Base-by-base conservation (phyloP, 345 rosid species). In the Melaleuca alternifolia region DNA sequence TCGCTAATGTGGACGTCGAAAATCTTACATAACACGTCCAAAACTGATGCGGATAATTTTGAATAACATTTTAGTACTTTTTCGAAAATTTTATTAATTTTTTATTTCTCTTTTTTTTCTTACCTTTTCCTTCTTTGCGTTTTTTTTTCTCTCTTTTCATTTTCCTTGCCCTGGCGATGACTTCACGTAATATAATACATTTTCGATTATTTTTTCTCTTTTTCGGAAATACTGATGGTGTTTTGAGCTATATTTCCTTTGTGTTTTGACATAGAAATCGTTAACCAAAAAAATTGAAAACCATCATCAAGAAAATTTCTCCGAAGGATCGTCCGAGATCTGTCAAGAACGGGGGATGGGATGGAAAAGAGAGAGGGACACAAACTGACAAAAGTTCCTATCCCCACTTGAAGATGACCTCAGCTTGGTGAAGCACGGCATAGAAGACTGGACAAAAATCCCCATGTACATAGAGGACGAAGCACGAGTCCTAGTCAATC, bases 341-440 rank as follows among this genome's bases (percentile, higher is more conserved):
- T 6, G 0, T 41, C 41, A 41, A 41, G 41, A 41, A 41, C 41
- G 41, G 41, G 41, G 4, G 41, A 56, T 5, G 28, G 4, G 62
- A 24, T 24, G 62, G 28, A n/a, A n/a, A 56, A 56, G 62, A n/a
- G 14, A 56, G 62, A 24, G 62, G 24, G 28, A 56, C 62, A n/a
- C n/a, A n/a, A n/a, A n/a, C n/a, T n/a, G n/a, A 10, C 3, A 1
- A 56, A 13, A 10, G 62, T 56, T 56, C 14, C 24, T 28, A 56
- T 12, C 5, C 26, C 62, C 86, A 6, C 7, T 9, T 50, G 21
- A 28, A 5, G n/a, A 61, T 18, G 51, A 59, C 61, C 61, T 54
- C 59, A 11, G 4, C 24, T 54, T 0, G n/a, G 6, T 1, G 10
- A 56, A 24, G 24, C 0, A 5, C 61, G 14, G 28, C 0, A 56